These are phyloP conservation scores for Amylocystis lapponica DNA, from an alignment of 768 basidiomycete genomes.

Conservation along the genomic window DNA sequence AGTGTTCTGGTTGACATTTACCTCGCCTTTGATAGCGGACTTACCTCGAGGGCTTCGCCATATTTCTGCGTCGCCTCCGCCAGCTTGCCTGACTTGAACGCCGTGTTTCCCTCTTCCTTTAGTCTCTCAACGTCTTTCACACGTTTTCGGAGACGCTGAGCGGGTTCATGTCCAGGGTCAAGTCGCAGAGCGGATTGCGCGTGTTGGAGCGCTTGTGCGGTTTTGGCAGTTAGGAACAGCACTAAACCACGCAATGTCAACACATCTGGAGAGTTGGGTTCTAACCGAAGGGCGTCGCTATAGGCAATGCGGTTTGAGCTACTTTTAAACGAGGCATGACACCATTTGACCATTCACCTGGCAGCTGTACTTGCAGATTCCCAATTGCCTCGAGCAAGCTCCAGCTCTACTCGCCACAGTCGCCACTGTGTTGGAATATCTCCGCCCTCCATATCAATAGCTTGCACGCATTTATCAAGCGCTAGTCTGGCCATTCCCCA, in stretches of 20 bases:
- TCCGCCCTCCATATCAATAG: constrained; percentile 69
- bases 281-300: constrained; percentile 71
- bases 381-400: constrained; percentile 64
- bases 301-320: no score
- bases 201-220: constrained; percentile 70
- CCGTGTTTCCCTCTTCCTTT: constrained; percentile 80
- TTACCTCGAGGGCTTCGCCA: constrained; percentile 62
- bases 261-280: constrained; percentile 72
- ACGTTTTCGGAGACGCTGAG: constrained; percentile 66
- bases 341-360: constrained; percentile 44
- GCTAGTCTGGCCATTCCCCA: constrained; percentile 79
- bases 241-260: constrained; percentile 75
- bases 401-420: constrained; percentile 71
- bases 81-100: constrained; percentile 59
- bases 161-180: constrained; percentile 72
- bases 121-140: constrained; percentile 77
- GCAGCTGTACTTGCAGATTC: constrained; percentile 71
- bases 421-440: constrained; percentile 79
- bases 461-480: constrained; percentile 69
- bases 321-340: no score
- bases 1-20: neutral
- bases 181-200: constrained; percentile 63
- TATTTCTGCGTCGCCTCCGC: constrained; percentile 67
- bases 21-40: constrained; percentile 8
- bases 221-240: constrained; percentile 65